A percentile compares a stretch with the other conserved stretches of the same genome.
Conservation (phyloP, 352 stramenopile species). For the Plasmopara muralis region DNA sequence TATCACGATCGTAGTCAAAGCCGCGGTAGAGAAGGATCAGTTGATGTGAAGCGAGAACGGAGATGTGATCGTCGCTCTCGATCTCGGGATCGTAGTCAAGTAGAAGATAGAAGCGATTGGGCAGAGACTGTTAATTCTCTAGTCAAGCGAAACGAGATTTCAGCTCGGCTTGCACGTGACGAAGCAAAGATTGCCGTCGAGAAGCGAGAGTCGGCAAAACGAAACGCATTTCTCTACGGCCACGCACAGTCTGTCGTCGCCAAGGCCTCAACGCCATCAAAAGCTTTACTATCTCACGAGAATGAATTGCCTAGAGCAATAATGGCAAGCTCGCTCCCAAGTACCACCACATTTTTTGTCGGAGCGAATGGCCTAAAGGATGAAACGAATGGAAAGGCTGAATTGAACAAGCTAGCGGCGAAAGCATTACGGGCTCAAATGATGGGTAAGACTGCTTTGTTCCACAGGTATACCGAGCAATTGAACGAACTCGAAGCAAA, state of each 20-base stretch:
- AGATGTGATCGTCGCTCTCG: conserved; percentile 18
- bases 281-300: too few species aligned
- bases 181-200: conserved; percentile 28
- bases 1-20: conserved; percentile 20
- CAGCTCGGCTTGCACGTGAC: conserved; percentile 13
- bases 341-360: too few species aligned
- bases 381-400: conserved; percentile 26
- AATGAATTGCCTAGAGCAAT: too few species aligned
- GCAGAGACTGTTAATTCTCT: conserved; percentile 2
- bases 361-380: not conserved
- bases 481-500: conserved; percentile 76
- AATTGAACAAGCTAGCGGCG: conserved; percentile 78
- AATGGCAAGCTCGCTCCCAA: too few species aligned
- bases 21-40: conserved; percentile 19
- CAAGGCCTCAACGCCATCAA: not conserved
- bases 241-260: conserved; percentile 7
- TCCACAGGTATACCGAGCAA: conserved; percentile 66
- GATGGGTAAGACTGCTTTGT: conserved; percentile 70
- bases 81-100: conserved; percentile 18
- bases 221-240: conserved; percentile 64
- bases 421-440: conserved; percentile 75
- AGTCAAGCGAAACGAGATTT: conserved; percentile 8
- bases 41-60: conserved; percentile 12
- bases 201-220: conserved; percentile 35
- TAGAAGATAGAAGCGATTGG: not conserved